phyloP scores from a whole-genome alignment of 2,329 filamentous ascomycete genomes.

The Calonectria multiphialidica region DNA sequence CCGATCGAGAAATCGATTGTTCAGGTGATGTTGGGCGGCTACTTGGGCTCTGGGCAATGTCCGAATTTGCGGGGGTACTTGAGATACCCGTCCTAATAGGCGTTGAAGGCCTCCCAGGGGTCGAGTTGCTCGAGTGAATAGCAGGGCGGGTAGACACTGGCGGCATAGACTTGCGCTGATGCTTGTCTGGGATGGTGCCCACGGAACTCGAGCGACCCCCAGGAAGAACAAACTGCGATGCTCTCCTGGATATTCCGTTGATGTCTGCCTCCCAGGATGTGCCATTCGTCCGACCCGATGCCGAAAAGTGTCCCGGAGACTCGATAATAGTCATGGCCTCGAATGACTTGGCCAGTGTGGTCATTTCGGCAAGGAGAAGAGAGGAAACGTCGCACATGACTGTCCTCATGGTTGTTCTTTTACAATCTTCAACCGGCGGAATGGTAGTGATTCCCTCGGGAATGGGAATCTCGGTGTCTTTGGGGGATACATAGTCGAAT shows the following conservation, averaged over 20 bases:
- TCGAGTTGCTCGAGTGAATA: conserved; percentile 59
- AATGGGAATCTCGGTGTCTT: conserved; percentile 64
- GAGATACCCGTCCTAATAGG: conserved; percentile 62
- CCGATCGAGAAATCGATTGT: conserved; percentile 51
- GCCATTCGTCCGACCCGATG: conserved; percentile 55
- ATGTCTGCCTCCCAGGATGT: conserved; percentile 55
- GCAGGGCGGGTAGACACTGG: conserved; percentile 65
- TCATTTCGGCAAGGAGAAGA: conserved; percentile 80
- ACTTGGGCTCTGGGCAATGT: conserved; percentile 55
- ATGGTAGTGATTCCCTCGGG: conserved; percentile 79
- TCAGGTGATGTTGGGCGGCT: conserved; percentile 58
- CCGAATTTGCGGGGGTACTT: conserved; percentile 62
- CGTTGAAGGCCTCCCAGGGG: conserved; percentile 63
- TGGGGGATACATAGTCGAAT: conserved; percentile 75
- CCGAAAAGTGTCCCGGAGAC: conserved; percentile 72
- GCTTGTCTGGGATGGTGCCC: conserved; percentile 67
- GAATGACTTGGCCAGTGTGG: conserved; percentile 77
- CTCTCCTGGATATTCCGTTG: conserved; percentile 59
- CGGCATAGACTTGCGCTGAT: conserved; percentile 86
- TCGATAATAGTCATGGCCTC: conserved; percentile 82
- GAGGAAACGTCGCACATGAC: conserved; percentile 85
- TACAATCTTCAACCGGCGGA: conserved; percentile 75
- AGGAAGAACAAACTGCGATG: conserved; percentile 65
- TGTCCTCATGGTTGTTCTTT: conserved; percentile 84
- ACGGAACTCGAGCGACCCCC: conserved; percentile 65